Conservation (phyloP, 352 stramenopile genomes). For the Phytophthora colocasiae region DNA sequence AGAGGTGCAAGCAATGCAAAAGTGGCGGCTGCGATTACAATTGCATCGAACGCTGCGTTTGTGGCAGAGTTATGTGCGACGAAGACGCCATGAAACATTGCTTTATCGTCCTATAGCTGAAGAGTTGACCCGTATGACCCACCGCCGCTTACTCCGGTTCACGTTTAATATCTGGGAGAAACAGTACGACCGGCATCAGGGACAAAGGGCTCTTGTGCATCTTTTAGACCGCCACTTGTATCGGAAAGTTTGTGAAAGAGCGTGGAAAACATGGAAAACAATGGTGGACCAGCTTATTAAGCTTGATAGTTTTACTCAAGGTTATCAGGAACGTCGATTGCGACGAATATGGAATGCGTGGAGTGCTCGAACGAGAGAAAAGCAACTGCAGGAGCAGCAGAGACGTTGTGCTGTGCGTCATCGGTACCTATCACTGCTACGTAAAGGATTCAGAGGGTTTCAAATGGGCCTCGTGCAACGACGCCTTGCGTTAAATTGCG, state of each 20-base stretch:
- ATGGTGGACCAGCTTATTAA: constrained; percentile 17
- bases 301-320: constrained; percentile 16
- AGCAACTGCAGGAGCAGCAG: constrained; percentile 27
- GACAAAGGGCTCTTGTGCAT: constrained; percentile 11
- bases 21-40: constrained; percentile 27
- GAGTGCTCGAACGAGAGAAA: constrained; percentile 23
- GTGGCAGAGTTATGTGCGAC: constrained; percentile 20
- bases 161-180: constrained; percentile 30
- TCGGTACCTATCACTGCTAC: constrained; percentile 34
- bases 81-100: constrained; percentile 12
- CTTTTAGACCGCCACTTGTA: constrained; percentile 39
- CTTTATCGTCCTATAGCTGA: constrained; percentile 22
- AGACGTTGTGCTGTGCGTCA: constrained; percentile 37
- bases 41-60: constrained; percentile 20
- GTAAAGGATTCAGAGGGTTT: constrained; percentile 27
- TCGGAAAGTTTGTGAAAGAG: constrained; percentile 28
- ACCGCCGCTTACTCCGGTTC: constrained; percentile 14
- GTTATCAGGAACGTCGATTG: constrained; percentile 18
- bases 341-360: constrained; percentile 33
- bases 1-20: constrained; percentile 30
- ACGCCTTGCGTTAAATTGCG: constrained; percentile 12
- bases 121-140: constrained; percentile 7
- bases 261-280: constrained; percentile 29
- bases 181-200: constrained; percentile 3
- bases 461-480: constrained; percentile 12